phyloP scores from a whole-genome alignment of 2,329 filamentous ascomycete genomes.

The Epichloe sylvatica region DNA sequence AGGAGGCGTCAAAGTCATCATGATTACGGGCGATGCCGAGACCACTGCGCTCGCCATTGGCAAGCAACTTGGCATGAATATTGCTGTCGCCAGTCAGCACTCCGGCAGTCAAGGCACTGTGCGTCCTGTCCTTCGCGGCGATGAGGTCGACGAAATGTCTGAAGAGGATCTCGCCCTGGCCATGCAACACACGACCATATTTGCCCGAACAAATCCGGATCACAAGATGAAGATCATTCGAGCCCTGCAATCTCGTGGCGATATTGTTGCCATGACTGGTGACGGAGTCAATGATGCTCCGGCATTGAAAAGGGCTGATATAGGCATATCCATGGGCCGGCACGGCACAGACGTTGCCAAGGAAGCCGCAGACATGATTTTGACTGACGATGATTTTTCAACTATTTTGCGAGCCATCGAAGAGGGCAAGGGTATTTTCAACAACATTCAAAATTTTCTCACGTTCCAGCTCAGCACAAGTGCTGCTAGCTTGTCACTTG shows the following conservation, averaged over 20 bases:
- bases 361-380: slow-evolving; percentile 85
- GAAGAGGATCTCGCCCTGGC: slow-evolving; percentile 71
- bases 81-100: slow-evolving; percentile 42
- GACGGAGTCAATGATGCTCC: slow-evolving; percentile 97
- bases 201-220: slow-evolving; percentile 89
- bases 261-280: slow-evolving; percentile 97
- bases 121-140: slow-evolving; percentile 65
- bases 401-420: slow-evolving; percentile 92
- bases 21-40: slow-evolving; percentile 97
- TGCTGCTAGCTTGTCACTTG: slow-evolving; percentile 79
- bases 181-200: slow-evolving; percentile 82
- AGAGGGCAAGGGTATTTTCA: slow-evolving; percentile 98
- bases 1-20: slow-evolving; percentile 91
- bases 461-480: slow-evolving; percentile 97
- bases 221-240: slow-evolving; percentile 96
- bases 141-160: slow-evolving; percentile 87
- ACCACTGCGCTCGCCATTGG: slow-evolving; percentile 90
- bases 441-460: slow-evolving; percentile 98
- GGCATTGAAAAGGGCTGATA: slow-evolving; percentile 91
- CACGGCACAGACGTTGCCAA: slow-evolving; percentile 95
- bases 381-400: slow-evolving; percentile 79
- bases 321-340: slow-evolving; percentile 92
- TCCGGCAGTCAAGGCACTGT: slow-evolving; percentile 43
- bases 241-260: slow-evolving; percentile 79
- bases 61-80: slow-evolving; percentile 84